These are phyloP conservation scores for Syncephalastrum contaminatum DNA, from an alignment of 371 early-diverging fungal genomes.

Conservation along the genomic window DNA sequence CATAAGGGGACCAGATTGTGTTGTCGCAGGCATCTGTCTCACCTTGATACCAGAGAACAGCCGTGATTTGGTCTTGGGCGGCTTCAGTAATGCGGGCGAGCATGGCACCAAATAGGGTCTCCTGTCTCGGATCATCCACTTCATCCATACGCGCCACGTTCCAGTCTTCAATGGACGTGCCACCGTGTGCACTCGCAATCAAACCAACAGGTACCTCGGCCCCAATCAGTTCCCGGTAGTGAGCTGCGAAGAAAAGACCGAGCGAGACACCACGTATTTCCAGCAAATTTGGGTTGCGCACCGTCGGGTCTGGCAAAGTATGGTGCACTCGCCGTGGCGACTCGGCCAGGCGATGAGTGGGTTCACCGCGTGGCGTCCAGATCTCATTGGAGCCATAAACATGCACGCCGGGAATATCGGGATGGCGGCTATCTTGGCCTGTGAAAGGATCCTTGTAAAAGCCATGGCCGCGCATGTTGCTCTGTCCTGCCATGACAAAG, in stretches of 20 bases:
- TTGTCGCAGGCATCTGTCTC: conserved; percentile 33
- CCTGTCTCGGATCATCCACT: neutral
- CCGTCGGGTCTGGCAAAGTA: conserved; percentile 40
- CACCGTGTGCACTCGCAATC: conserved; percentile 46
- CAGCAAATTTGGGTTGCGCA: conserved; percentile 21
- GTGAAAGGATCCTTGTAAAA: conserved; percentile 16
- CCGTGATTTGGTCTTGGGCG: conserved; percentile 22
- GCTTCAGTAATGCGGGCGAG: conserved; percentile 18
- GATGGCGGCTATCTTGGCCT: neutral
- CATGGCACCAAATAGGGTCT: conserved; percentile 43
- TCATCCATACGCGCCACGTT: neutral
- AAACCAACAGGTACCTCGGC: conserved; percentile 33
- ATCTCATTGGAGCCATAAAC: conserved; percentile 34
- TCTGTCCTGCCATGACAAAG: conserved; percentile 50
- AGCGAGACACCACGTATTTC: conserved; percentile 36
- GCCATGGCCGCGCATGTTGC: conserved; percentile 50
- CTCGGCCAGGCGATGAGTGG: conserved; percentile 24
- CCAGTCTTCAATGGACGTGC: conserved; percentile 32
- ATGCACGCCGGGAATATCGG: conserved; percentile 11
- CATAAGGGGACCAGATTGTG: conserved; percentile 8
- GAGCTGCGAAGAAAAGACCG: conserved; percentile 25
- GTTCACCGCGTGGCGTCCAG: conserved; percentile 31
- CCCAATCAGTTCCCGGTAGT: conserved; percentile 12
- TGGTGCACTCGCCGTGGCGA: conserved; percentile 34
- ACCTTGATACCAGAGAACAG: conserved; percentile 48